A percentile compares a stretch with the other conserved stretches of the same genome.
Conservation (phyloP, 2,329 filamentous ascomycete species). For the Colletotrichum sp. region DNA sequence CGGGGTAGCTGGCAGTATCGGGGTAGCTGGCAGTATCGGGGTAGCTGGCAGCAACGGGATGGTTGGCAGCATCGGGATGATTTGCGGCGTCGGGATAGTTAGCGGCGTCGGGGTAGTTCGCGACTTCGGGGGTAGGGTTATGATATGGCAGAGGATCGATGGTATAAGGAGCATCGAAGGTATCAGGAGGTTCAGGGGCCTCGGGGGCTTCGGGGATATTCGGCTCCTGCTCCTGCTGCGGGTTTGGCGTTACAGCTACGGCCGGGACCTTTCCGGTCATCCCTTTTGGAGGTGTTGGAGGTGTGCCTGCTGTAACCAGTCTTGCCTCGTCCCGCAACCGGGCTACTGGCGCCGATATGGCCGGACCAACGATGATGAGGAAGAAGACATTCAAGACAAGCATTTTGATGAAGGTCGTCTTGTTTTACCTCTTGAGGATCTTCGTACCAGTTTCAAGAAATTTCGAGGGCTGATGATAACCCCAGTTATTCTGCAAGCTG, state of each 20-base stretch:
- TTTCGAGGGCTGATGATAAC: fast-evolving
- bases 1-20: not conserved
- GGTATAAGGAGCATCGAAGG: not conserved
- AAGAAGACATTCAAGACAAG: not conserved
- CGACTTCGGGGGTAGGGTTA: not conserved
- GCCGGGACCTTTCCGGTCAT: not conserved
- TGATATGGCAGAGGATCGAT: not conserved
- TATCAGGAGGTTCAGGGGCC: not conserved
- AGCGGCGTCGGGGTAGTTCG: not conserved
- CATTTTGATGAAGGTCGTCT: not conserved
- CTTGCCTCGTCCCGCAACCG: not conserved
- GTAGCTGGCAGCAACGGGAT: not conserved
- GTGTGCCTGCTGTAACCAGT: not conserved
- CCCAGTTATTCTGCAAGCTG: not conserved
- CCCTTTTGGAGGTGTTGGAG: not conserved
- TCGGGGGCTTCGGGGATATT: not conserved
- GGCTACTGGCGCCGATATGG: not conserved
- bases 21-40: not conserved
- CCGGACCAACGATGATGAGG: not conserved
- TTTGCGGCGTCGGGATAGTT: not conserved
- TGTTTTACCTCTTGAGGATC: not conserved
- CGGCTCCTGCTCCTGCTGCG: not conserved
- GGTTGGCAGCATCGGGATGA: not conserved
- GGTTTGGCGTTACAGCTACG: not conserved
- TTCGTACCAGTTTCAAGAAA: not conserved